Conservation (phyloP, 495 filamentous ascomycete species). For the Annulohypoxylon stygium region DNA sequence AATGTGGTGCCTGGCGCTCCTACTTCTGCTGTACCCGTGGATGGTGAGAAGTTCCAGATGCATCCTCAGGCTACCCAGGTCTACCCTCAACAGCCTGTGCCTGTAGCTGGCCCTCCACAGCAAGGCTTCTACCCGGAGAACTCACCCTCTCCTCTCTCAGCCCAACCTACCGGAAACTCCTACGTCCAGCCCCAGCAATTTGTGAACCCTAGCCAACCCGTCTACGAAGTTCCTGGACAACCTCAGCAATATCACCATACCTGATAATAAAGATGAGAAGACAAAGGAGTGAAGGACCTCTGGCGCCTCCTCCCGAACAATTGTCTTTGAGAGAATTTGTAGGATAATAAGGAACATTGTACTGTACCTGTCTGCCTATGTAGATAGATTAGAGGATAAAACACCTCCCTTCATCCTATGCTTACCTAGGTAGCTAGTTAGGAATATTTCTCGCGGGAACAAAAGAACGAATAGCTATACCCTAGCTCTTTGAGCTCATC, state of each 20-base stretch:
- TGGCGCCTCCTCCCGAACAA: neutral
- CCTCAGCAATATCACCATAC: slow-evolving; percentile 23
- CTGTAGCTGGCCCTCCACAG: slow-evolving; percentile 19
- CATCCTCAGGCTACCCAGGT: slow-evolving; percentile 40
- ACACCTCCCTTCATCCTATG: neutral
- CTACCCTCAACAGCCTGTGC: slow-evolving; percentile 42
- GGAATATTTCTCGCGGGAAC: neutral
- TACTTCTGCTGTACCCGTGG: slow-evolving; percentile 7
- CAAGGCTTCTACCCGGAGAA: slow-evolving; percentile 39
- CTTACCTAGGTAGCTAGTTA: neutral
- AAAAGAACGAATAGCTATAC: slow-evolving; percentile 1
- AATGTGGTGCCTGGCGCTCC: slow-evolving; percentile 8
- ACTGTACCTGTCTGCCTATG: neutral
- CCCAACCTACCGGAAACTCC: slow-evolving; percentile 39
- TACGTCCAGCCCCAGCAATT: slow-evolving; percentile 41
- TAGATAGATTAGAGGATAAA: neutral
- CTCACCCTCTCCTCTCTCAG: slow-evolving; percentile 40
- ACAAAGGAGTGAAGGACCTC: neutral
- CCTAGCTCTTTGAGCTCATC: neutral
- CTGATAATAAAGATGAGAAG: neutral
- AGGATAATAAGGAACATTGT: neutral
- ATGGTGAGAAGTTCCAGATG: slow-evolving; percentile 43
- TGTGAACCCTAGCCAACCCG: slow-evolving; percentile 29
- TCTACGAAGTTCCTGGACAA: slow-evolving; percentile 35
- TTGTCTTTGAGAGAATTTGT: neutral